A percentile compares a stretch with the other conserved stretches of the same genome.
These are phyloP conservation scores for Choricystis sp. DNA, from an alignment of 139 green algal species.

Conservation along the genomic window DNA sequence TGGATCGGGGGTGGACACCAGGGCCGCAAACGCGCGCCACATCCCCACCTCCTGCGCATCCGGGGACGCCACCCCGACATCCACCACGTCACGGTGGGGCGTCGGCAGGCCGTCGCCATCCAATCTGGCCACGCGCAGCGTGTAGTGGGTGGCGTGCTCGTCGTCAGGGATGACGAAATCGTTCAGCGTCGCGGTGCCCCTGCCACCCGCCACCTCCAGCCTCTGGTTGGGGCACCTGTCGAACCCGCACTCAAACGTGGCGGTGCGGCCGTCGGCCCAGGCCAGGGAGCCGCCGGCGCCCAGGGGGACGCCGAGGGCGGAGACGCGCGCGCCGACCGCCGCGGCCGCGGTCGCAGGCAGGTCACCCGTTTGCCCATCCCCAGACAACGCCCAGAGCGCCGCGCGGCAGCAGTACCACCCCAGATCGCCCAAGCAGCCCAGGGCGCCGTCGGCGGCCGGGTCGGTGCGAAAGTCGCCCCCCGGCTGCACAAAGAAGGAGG, in stretches of 20 bases:
- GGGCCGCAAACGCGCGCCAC: no score
- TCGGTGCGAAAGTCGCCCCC: constrained; percentile 5
- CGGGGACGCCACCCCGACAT: no score
- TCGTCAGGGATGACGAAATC: constrained; percentile 20
- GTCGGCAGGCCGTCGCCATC: no score
- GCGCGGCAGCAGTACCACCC: constrained; percentile 20
- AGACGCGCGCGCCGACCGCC: constrained; percentile 7
- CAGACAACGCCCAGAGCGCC: constrained; percentile 18
- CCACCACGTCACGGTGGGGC: no score
- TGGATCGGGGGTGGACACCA: no score
- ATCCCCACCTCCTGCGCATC: no score
- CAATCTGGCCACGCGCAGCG: no score
- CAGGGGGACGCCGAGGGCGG: constrained; percentile 13
- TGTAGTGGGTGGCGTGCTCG: no score
- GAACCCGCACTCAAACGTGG: constrained; percentile 16
- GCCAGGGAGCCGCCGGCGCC: constrained; percentile 14
- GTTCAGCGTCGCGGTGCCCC: constrained; percentile 10
- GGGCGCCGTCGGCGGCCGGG: constrained; percentile 1
- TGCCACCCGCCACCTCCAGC: constrained; percentile 13
- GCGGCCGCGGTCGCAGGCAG: constrained; percentile 5
- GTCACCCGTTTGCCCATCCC: constrained; percentile 2
- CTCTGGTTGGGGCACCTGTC: constrained; percentile 12
- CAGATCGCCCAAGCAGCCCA: constrained; percentile 1
- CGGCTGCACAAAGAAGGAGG: constrained; percentile 8
- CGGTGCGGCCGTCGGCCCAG: constrained; percentile 10